phyloP scores from a whole-genome alignment of 768 basidiomycete genomes.

The Aureoboletus auriporus region DNA sequence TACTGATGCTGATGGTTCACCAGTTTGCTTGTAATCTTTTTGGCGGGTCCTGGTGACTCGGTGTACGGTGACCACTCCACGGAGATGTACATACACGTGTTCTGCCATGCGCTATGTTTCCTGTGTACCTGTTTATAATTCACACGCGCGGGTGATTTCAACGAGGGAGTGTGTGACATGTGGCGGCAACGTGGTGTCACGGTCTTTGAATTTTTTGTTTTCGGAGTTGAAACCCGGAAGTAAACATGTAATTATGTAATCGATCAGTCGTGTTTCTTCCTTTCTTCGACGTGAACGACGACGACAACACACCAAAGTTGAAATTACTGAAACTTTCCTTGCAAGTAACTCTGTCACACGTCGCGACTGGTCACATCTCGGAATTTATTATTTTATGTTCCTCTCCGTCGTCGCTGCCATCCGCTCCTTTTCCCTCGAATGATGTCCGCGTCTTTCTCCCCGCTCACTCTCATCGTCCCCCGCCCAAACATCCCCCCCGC shows the following conservation, averaged over 20 bases:
- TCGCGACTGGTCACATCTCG: slow-evolving; percentile 3
- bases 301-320: slow-evolving; percentile 17
- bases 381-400: slow-evolving; percentile 20
- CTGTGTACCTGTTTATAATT: neutral
- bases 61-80: slow-evolving; percentile 8
- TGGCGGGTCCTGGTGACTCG: slow-evolving; percentile 14
- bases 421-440: slow-evolving; percentile 39
- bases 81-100: slow-evolving; percentile 17
- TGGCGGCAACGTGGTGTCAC: slow-evolving; percentile 20
- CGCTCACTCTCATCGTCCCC: slow-evolving; percentile 60
- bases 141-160: slow-evolving; percentile 23
- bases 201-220: slow-evolving; percentile 11
- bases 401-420: slow-evolving; percentile 37
- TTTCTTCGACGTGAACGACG: slow-evolving; percentile 22
- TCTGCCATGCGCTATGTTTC: slow-evolving; percentile 4
- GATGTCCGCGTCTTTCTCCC: slow-evolving; percentile 44
- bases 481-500: slow-evolving; percentile 46
- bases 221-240: slow-evolving; percentile 18
- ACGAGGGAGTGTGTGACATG: slow-evolving; percentile 10
- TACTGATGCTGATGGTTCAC: neutral
- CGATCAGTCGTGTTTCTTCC: neutral
- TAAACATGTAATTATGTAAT: slow-evolving; percentile 23
- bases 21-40: slow-evolving; percentile 14
- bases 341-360: slow-evolving; percentile 1
- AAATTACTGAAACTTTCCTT: slow-evolving; percentile 14